A percentile compares a stretch with the other conserved stretches of the same genome.
Conservation (phyloP, 257 asterid species). For the Forsythia suspensa region DNA sequence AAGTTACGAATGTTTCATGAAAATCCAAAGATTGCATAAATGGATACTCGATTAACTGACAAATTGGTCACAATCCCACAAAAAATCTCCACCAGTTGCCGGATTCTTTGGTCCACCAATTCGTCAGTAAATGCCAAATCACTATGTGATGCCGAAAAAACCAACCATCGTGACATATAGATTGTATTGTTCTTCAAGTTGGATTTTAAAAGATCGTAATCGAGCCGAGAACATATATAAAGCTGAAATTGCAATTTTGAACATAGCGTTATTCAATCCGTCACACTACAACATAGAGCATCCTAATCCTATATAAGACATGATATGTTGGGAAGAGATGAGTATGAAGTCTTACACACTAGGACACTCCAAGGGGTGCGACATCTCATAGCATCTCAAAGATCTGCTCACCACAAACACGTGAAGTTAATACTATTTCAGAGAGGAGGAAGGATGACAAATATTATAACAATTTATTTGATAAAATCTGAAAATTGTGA, state of each 20-base stretch:
- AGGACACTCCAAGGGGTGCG: constrained; percentile 23
- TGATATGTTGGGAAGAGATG: constrained; percentile 17
- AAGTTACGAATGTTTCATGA: not conserved
- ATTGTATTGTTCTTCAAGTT: constrained; percentile 10
- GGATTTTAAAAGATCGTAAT: not conserved
- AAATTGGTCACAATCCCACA: not conserved
- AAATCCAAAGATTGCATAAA: not conserved
- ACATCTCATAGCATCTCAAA: constrained; percentile 72
- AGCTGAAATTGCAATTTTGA: constrained; percentile 6
- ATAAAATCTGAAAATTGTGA: constrained; percentile 10
- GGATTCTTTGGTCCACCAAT: not conserved
- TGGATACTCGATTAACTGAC: too few species aligned
- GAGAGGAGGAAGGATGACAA: not conserved
- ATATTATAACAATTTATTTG: constrained; percentile 7
- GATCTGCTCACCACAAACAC: constrained; percentile 55
- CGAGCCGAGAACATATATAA: not conserved
- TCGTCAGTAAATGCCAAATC: not conserved
- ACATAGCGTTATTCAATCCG: not conserved
- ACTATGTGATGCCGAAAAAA: not conserved
- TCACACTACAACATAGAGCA: constrained; percentile 5
- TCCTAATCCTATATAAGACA: constrained; percentile 6
- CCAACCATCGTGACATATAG: not conserved
- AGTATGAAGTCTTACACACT: constrained; percentile 16
- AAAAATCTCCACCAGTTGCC: not conserved
- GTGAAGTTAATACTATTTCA: constrained; percentile 15